phyloP scores from a whole-genome alignment of 2,329 filamentous ascomycete genomes.

The Trichoderma sp. region DNA sequence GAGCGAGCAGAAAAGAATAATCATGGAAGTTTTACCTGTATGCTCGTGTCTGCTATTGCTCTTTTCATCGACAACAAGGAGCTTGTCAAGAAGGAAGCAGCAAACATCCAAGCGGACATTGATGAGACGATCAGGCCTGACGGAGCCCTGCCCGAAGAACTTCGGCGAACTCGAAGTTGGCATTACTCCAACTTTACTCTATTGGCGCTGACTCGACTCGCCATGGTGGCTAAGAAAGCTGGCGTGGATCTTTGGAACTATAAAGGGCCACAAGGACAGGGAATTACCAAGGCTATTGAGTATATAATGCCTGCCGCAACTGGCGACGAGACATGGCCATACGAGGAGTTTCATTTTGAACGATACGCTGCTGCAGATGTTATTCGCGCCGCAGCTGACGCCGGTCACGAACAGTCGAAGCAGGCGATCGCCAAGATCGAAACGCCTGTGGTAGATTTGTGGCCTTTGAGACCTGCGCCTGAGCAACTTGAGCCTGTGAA shows the following conservation, averaged over 20 bases:
- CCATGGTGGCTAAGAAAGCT: constrained; percentile 11
- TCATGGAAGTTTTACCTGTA: constrained; percentile 10
- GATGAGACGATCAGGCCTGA: background rate
- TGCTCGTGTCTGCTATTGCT: constrained; percentile 13
- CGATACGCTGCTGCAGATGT: constrained; percentile 12
- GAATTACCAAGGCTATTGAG: constrained; percentile 11
- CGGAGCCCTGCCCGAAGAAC: constrained; percentile 13
- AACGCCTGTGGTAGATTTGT: constrained; percentile 1
- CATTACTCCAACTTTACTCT: constrained; percentile 18
- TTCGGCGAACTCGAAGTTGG: constrained; percentile 18
- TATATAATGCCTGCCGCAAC: constrained; percentile 15
- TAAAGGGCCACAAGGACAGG: background rate
- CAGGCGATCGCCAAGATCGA: background rate
- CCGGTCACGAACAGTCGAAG: background rate
- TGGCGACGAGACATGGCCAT: background rate
- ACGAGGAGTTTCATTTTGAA: constrained; percentile 1
- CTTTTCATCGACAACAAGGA: constrained; percentile 9
- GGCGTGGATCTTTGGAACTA: constrained; percentile 17
- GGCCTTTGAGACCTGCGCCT: constrained; percentile 8
- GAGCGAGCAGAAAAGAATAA: constrained; percentile 15
- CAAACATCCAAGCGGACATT: background rate
- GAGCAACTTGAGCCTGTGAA: constrained; percentile 15
- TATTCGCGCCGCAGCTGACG: constrained; percentile 13
- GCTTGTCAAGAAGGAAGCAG: background rate
- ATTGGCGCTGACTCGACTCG: constrained; percentile 13